These are phyloP conservation scores for Luzula sylvatica DNA, from an alignment of 176 grass and related monocot species.

Conservation along the genomic window DNA sequence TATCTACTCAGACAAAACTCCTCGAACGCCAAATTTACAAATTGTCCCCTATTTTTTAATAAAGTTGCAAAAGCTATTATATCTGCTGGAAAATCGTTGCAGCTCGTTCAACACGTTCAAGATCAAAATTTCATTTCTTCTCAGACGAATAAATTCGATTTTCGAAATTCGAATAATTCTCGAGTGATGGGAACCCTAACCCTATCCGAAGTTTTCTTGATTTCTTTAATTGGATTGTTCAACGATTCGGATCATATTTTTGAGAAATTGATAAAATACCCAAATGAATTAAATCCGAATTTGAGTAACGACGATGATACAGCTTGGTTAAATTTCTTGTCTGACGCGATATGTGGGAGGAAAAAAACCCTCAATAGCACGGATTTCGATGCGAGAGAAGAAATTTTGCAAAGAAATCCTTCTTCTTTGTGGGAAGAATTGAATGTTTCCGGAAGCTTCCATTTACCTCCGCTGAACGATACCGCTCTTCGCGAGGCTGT, in stretches of 20 bases:
- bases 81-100: conserved; percentile 95
- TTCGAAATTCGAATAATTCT: conserved; percentile 43
- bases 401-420: conserved; percentile 36
- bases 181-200: conserved; percentile 56
- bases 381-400: conserved; percentile 28
- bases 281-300: conserved; percentile 3
- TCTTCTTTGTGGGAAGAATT: conserved; percentile 55
- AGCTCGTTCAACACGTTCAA: conserved; percentile 70
- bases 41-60: conserved; percentile 61
- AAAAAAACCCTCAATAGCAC: conserved; percentile 30
- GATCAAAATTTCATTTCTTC: conserved; percentile 21
- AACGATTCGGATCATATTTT: conserved; percentile 71
- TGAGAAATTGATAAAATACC: conserved; percentile 39
- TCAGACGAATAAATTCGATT: conserved; percentile 11
- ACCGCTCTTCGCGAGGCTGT: conserved; percentile 49
- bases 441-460: conserved; percentile 68
- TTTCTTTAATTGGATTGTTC: conserved; percentile 68
- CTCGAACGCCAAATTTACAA: conserved; percentile 21
- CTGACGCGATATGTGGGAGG: conserved; percentile 39
- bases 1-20: conserved; percentile 60
- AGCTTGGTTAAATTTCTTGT: conserved; percentile 66
- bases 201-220: conserved; percentile 69
- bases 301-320: conserved; percentile 12
- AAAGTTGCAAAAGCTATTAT: conserved; percentile 56
- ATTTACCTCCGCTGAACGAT: conserved; percentile 77